A percentile compares a stretch with the other conserved stretches of the same genome.
phyloP scores from a whole-genome alignment of 441 rosid species.

The Biscutella laevigata region DNA sequence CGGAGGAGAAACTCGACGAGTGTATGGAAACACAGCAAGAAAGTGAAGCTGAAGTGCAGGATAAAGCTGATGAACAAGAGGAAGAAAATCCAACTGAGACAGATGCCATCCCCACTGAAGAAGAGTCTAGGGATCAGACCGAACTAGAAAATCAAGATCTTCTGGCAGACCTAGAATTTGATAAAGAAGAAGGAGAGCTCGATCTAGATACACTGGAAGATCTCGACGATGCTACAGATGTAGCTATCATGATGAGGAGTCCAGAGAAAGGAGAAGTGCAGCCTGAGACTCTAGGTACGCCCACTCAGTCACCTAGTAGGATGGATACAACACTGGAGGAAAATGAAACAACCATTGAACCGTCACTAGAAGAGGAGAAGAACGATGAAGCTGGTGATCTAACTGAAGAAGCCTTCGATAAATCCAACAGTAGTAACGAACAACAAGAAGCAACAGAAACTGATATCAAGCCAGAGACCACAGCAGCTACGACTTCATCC shows the following conservation, averaged over 20 bases:
- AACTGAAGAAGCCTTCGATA: conserved; percentile 50
- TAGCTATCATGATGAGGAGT: conserved; percentile 31
- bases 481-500: conserved; percentile 10
- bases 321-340: conserved; percentile 33
- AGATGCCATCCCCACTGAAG: conserved; percentile 34
- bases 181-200: conserved; percentile 90
- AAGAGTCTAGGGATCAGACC: conserved; percentile 38
- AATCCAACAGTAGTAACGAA: conserved; percentile 39
- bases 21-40: conserved; percentile 39
- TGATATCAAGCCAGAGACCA: conserved; percentile 17
- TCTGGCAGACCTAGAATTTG: conserved; percentile 42
- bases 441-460: conserved; percentile 32
- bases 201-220: conserved; percentile 53
- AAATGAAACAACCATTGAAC: conserved; percentile 44
- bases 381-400: conserved; percentile 61
- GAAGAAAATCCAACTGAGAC: conserved; percentile 42
- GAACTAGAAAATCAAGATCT: conserved; percentile 44
- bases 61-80: conserved; percentile 35
- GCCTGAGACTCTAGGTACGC: conserved; percentile 37
- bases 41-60: conserved; percentile 38
- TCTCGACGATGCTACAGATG: conserved; percentile 44
- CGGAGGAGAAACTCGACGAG: conserved; percentile 53
- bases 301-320: conserved; percentile 59
- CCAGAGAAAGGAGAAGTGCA: conserved; percentile 52
- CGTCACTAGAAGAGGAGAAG: conserved; percentile 47